Conservation (phyloP, 2,329 filamentous ascomycete genomes). For the Colletotrichum sp. region DNA sequence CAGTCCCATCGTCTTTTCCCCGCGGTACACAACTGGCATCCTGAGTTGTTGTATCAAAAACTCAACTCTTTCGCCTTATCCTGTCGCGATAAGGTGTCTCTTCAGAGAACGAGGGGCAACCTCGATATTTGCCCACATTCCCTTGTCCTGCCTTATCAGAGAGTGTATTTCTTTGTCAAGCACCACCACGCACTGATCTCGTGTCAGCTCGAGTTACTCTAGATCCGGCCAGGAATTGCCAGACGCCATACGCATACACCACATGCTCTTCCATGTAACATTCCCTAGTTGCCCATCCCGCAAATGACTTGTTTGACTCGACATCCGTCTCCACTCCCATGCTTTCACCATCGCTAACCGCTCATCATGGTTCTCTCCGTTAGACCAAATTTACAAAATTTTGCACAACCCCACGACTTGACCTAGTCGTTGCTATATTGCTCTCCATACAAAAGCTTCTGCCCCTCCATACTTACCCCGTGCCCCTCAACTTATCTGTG, state of each 20-base stretch:
- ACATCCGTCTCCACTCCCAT: conserved; percentile 17
- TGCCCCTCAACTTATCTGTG: conserved; percentile 16
- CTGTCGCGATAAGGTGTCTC: neutral
- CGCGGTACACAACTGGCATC: neutral
- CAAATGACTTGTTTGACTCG: conserved; percentile 18
- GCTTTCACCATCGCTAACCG: conserved; percentile 18
- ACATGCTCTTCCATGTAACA: neutral
- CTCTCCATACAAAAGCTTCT: conserved; percentile 14
- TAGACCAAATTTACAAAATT: conserved; percentile 19
- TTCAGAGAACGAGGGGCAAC: neutral
- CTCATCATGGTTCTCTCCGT: conserved; percentile 10
- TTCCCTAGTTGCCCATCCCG: neutral
- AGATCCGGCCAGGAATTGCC: neutral
- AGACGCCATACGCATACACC: neutral
- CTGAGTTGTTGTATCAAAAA: neutral
- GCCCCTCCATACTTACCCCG: conserved; percentile 14
- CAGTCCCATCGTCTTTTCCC: conserved; percentile 26
- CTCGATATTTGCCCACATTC: conserved; percentile 5
- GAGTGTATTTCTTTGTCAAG: neutral
- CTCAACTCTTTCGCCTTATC: neutral
- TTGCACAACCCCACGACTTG: conserved; percentile 15
- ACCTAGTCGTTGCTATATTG: conserved; percentile 6
- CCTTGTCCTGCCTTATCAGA: conserved; percentile 11
- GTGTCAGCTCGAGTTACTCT: conserved; percentile 1
- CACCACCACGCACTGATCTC: neutral